A percentile compares a stretch with the other conserved stretches of the same genome.
phyloP scores from a whole-genome alignment of 2,329 filamentous ascomycete genomes.

The Fusarium algeriense region DNA sequence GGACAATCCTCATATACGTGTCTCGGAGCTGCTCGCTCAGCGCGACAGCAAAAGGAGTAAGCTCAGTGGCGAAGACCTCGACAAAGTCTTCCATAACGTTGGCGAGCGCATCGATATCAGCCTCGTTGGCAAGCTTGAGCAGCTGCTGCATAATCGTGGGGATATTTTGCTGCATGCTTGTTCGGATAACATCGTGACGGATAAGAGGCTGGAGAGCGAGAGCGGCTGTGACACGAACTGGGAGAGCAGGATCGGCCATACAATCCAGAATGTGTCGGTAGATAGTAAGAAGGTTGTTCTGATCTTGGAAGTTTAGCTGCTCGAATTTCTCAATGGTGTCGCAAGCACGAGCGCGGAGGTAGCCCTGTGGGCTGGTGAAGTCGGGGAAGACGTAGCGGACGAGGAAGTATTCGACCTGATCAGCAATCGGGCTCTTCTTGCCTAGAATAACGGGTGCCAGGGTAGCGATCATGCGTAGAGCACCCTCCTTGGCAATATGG shows the following conservation, averaged over 20 bases:
- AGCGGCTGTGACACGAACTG: constrained; percentile 93
- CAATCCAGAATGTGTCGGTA: constrained; percentile 97
- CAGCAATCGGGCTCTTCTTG: constrained; percentile 98
- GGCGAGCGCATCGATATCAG: constrained; percentile 94
- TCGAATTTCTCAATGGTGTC: constrained; percentile 99
- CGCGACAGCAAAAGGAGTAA: constrained; percentile 96
- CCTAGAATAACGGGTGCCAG: constrained; percentile 92
- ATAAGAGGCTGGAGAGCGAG: constrained; percentile 96
- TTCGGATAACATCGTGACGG: constrained; percentile 91
- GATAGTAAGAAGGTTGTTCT: constrained; percentile 93
- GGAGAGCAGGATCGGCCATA: constrained; percentile 93
- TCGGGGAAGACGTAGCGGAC: constrained; percentile 98
- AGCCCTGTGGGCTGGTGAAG: constrained; percentile 92
- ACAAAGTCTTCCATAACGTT: constrained; percentile 99
- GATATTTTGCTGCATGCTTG: constrained; percentile 97
- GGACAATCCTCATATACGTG: constrained; percentile 93
- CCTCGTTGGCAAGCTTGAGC: constrained; percentile 95
- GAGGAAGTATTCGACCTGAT: constrained; percentile 98
- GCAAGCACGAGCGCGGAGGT: constrained; percentile 92
- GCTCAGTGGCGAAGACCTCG: constrained; percentile 95
- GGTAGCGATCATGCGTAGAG: constrained; percentile 96
- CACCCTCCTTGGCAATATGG: constrained; percentile 95
- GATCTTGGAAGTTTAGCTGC: constrained; percentile 95
- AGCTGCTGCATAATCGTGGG: constrained; percentile 99
- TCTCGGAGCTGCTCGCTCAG: constrained; percentile 95